phyloP scores from a whole-genome alignment of 2,329 filamentous ascomycete species.

The Cucurbitaria berberidis region DNA sequence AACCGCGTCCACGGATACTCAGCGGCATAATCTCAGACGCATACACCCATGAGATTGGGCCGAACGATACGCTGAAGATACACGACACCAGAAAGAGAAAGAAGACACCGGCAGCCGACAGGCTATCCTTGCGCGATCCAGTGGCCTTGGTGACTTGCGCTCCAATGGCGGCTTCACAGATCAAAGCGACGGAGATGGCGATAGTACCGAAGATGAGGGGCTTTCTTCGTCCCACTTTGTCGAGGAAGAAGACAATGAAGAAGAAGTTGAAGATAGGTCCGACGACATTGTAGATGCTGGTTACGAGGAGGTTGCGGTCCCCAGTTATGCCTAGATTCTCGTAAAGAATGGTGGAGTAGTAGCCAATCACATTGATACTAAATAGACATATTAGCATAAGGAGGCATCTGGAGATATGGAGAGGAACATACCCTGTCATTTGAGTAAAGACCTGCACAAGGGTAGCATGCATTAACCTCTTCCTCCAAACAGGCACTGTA shows the following conservation, averaged over 20 bases:
- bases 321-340: constrained; percentile 63
- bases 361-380: constrained; percentile 63
- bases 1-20: constrained; percentile 66
- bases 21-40: constrained; percentile 69
- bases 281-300: constrained; percentile 66
- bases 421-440: constrained; percentile 58
- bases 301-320: constrained; percentile 60
- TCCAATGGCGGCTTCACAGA: constrained; percentile 65
- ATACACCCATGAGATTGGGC: constrained; percentile 64
- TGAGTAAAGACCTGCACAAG: constrained; percentile 70
- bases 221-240: constrained; percentile 58
- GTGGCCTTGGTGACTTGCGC: constrained; percentile 40
- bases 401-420: not conserved
- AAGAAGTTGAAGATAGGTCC: constrained; percentile 64
- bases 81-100: constrained; percentile 64
- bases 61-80: constrained; percentile 45
- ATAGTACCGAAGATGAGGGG: constrained; percentile 62
- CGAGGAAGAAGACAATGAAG: constrained; percentile 65
- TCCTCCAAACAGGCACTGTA: constrained; percentile 64
- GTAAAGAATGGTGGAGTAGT: constrained; percentile 68
- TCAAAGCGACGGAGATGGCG: constrained; percentile 62
- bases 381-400: constrained; percentile 13
- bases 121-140: constrained; percentile 43
- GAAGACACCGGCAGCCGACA: constrained; percentile 67
- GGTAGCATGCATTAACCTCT: constrained; percentile 65